phyloP scores from a whole-genome alignment of 2,329 filamentous ascomycete genomes.

The Fusarium sp. region DNA sequence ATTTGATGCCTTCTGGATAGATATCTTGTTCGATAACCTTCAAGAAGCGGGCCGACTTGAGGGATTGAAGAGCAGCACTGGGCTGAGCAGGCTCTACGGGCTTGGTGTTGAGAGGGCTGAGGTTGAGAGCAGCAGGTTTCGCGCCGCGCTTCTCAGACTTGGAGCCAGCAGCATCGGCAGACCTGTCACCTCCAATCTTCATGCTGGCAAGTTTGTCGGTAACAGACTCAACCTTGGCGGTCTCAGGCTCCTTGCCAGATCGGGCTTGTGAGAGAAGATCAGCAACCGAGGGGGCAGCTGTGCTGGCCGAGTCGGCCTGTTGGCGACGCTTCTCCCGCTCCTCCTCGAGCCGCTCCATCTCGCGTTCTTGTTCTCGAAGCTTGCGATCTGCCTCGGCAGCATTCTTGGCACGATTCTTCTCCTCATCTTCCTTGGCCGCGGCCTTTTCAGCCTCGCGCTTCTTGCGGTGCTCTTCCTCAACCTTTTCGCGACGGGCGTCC shows the following conservation, averaged over 20 bases:
- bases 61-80: conserved; percentile 90
- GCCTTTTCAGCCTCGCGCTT: conserved; percentile 60
- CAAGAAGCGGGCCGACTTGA: conserved; percentile 92
- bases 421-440: conserved; percentile 64
- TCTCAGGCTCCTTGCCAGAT: conserved; percentile 56
- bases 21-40: conserved; percentile 80
- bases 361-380: conserved; percentile 77
- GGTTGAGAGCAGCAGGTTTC: conserved; percentile 90
- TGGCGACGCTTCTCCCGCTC: conserved; percentile 71
- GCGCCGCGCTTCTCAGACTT: conserved; percentile 70
- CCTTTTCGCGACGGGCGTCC: conserved; percentile 36
- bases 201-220: conserved; percentile 65
- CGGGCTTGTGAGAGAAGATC: conserved; percentile 62
- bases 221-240: conserved; percentile 55
- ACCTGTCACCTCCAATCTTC: conserved; percentile 60
- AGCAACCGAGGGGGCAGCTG: conserved; percentile 59
- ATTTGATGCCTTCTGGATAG: conserved; percentile 86
- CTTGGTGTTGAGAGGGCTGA: conserved; percentile 84
- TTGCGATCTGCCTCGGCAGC: conserved; percentile 72
- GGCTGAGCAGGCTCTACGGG: conserved; percentile 91
- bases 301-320: conserved; percentile 62
- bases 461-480: conserved; percentile 58
- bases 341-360: conserved; percentile 79
- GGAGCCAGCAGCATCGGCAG: conserved; percentile 62
- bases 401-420: conserved; percentile 56